A percentile compares a stretch with the other conserved stretches of the same genome.
Evolutionary conservation across 192 early-diverging fungal genomes (phyloP).

Genomic region (Glomus cerebriforme): DNA sequence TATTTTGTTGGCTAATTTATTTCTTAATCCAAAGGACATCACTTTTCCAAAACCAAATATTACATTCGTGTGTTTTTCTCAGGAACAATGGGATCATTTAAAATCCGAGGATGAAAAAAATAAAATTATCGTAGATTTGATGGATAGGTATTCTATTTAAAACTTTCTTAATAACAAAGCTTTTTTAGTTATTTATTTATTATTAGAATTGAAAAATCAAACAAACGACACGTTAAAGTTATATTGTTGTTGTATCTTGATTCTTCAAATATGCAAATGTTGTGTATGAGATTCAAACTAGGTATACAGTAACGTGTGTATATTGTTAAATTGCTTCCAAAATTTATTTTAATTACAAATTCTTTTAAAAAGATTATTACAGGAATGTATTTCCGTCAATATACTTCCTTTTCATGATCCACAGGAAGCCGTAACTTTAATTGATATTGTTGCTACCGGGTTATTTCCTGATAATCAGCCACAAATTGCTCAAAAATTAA

Average conservation of each 20-base stretch:
- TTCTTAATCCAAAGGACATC: constrained; percentile 1
- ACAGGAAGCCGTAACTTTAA: neutral
- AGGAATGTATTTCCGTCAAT: neutral
- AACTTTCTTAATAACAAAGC: neutral
- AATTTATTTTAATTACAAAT: too few species aligned
- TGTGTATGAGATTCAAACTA: constrained; percentile 20
- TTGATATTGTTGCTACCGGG: neutral
- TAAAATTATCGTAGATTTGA: neutral
- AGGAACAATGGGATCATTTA: neutral
- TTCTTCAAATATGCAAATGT: neutral
- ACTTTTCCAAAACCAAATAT: constrained; percentile 30
- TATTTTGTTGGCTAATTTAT: neutral
- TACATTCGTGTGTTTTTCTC: constrained; percentile 15
- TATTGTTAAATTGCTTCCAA: neutral
- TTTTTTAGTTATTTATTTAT: neutral
- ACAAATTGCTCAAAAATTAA: neutral
- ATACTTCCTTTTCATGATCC: constrained; percentile 21
- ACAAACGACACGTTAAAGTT: constrained; percentile 8
- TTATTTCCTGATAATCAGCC: constrained; percentile 5
- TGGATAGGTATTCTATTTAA: constrained; percentile 1
- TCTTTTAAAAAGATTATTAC: constrained; percentile 4
- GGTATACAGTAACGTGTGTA: neutral
- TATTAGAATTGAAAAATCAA: constrained; percentile 12
- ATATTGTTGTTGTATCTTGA: neutral
- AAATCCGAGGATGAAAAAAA: neutral